These are phyloP conservation scores for Cerioporus squamosus DNA, from an alignment of 1,284 basidiomycete species.

Conservation along the genomic window DNA sequence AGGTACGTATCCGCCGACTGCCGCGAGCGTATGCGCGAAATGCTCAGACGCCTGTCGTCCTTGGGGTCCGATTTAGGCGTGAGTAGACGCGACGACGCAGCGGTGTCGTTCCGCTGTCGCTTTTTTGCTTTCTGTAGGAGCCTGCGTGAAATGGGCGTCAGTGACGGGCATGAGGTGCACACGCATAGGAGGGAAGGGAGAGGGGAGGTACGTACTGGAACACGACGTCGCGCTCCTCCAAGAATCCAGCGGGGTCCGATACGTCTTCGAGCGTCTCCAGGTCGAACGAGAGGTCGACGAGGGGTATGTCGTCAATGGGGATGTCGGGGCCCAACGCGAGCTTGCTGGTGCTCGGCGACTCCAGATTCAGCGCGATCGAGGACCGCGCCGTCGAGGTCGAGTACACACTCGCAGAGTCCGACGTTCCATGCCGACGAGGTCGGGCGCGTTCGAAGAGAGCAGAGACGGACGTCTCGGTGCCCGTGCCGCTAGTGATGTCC, in stretches of 20 bases:
- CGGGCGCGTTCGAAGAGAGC: constrained; percentile 8
- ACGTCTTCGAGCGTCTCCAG: constrained; percentile 3
- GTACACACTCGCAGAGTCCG: constrained; percentile 10
- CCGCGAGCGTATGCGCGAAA: constrained; percentile 2
- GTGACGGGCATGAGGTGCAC: background rate
- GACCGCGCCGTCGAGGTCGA: constrained; percentile 1
- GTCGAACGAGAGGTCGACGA: constrained; percentile 10
- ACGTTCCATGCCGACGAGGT: constrained; percentile 1
- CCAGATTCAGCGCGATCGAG: background rate
- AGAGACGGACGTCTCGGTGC: background rate
- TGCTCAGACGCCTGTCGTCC: background rate
- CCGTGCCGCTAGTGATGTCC: constrained; percentile 1
- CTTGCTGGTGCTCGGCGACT: constrained; percentile 1
- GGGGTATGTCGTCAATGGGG: background rate
- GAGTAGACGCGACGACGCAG: background rate
- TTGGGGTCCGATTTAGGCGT: background rate
- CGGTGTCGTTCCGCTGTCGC: constrained; percentile 5
- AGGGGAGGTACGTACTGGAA: constrained; percentile 1
- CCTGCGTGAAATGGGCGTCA: background rate
- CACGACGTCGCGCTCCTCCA: constrained; percentile 11
- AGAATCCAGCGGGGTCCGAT: constrained; percentile 4
- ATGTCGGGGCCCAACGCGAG: background rate
- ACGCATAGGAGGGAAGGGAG: background rate
- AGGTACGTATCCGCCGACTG: constrained; percentile 3
- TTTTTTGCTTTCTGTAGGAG: constrained; percentile 11